Base-by-base conservation (phyloP, 441 rosid species). In the Brassica balearica region DNA sequence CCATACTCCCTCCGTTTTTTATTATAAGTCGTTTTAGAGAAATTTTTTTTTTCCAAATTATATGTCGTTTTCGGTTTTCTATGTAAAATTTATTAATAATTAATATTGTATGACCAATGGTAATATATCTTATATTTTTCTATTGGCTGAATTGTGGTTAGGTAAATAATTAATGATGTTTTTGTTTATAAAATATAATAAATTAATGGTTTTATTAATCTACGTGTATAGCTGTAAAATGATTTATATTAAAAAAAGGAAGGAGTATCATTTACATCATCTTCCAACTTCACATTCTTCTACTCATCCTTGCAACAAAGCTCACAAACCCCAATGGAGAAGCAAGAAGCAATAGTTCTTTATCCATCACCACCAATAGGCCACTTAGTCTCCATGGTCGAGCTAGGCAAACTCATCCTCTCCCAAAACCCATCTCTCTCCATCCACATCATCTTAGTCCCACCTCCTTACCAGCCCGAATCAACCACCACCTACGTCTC, bases 301-400 rank as follows among this genome's bases (percentile, higher is more conserved):
- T 65, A 9, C 2, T 36, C 69, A 65, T 36, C 38, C 53, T 11
- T 38, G 29, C 53, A 65, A 38, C 55, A 38, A 65, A 38, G 25
- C 68, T 65, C 51, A 34, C 68, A 63, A 63, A 27, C 6, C 5
- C n/a, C 32, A 15, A 66, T 66, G 69, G 76, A 56, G n/a, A 76
- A 77, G 82, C 78, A 72, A 56, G 78, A 81, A 27, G 85, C 89
- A 4, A 65, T 88, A 19, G 89, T 88, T 66, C 68, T 88, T 43
- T 89, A 87, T 73, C 89, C 92, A 25, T 27, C 88, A 12, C 89
- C 89, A 5, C 82, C 82, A 15, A 80, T 84, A 11, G 83, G 90
- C 43, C 91, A 85, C 74, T 63, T 89, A 22, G 74, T 81, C 12
- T 81, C 90, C 60, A 86, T 82, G 90, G 81, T 86, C 29, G 90